Conservation (phyloP, 1,284 basidiomycete species). For the Fomitopsis palustris region DNA sequence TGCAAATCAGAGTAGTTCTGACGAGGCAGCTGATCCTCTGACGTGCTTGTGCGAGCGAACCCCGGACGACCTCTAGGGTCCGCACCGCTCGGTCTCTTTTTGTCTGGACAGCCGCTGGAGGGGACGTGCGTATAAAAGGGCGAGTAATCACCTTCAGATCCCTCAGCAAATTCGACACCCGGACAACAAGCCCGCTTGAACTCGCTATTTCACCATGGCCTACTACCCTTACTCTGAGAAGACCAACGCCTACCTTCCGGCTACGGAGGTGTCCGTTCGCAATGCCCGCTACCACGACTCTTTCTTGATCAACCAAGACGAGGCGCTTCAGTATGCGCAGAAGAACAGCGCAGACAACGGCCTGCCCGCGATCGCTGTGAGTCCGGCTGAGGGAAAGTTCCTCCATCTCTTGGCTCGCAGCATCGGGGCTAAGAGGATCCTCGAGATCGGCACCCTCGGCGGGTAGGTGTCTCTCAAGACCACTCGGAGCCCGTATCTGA, state of each 20-base stretch:
- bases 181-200: not conserved
- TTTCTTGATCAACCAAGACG: constrained; percentile 44
- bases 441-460: constrained; percentile 63
- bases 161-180: not conserved
- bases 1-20: not conserved
- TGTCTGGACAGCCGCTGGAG: not conserved
- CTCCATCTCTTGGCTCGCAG: constrained; percentile 46
- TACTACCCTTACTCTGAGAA: not conserved
- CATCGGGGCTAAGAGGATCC: constrained; percentile 46
- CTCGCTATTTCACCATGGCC: too few species aligned
- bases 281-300: constrained; percentile 46
- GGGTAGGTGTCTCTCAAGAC: constrained; percentile 36
- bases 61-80: not conserved
- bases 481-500: constrained; percentile 5
- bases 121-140: not conserved
- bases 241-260: not conserved
- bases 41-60: not conserved
- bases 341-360: constrained; percentile 41
- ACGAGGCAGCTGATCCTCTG: not conserved
- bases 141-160: not conserved
- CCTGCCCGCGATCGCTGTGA: constrained; percentile 52
- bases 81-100: not conserved
- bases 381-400: constrained; percentile 54
- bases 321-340: constrained; percentile 39
- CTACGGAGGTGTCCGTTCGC: not conserved